These are phyloP conservation scores for Aquanectria penicillioides DNA, from an alignment of 2,329 filamentous ascomycete genomes.

Conservation along the genomic window DNA sequence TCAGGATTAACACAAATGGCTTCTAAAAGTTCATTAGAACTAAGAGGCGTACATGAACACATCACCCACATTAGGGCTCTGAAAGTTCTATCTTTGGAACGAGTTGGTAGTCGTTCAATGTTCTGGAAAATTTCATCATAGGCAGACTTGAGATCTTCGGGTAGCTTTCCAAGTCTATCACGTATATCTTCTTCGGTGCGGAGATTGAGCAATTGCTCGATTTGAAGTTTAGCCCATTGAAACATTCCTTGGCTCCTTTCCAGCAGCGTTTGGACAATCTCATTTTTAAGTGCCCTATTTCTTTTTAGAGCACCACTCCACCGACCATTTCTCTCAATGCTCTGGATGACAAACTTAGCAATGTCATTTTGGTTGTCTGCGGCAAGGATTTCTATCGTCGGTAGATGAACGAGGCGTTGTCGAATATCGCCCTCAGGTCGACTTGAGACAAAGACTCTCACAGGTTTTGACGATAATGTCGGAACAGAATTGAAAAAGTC, in stretches of 20 bases:
- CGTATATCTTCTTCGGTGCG: background rate
- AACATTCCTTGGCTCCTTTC: background rate
- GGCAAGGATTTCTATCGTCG: background rate
- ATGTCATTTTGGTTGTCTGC: background rate
- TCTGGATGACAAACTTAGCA: background rate
- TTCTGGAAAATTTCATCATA: background rate
- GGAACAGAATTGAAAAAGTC: background rate
- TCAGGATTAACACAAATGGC: background rate
- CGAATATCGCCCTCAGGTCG: background rate
- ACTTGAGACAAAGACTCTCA: background rate
- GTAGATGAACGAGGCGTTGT: background rate
- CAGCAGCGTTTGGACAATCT: background rate
- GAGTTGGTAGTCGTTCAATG: background rate
- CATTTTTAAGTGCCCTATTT: background rate
- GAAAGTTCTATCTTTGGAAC: background rate
- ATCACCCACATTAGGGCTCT: background rate
- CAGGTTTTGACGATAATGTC: background rate
- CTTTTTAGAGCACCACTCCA: background rate
- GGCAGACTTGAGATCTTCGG: background rate
- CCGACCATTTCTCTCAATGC: background rate
- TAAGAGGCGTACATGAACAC: background rate
- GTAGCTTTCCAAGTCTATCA: background rate
- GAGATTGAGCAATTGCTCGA: background rate
- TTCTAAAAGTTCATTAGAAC: background rate
- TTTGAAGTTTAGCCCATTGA: background rate